phyloP scores from a whole-genome alignment of 345 rosid genomes.

The Heritiera littoralis region DNA sequence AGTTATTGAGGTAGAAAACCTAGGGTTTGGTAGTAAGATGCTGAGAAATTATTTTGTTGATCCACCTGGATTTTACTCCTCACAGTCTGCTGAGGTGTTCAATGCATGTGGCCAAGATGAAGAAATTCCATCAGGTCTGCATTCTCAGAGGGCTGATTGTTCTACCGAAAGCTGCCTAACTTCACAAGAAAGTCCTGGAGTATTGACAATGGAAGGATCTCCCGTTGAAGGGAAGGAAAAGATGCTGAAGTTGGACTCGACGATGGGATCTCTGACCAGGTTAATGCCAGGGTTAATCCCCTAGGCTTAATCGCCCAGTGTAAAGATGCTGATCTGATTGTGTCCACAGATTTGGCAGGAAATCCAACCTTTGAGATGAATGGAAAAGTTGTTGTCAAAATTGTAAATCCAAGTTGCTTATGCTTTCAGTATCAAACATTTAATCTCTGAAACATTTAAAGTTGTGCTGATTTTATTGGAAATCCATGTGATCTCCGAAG shows the following conservation, averaged over 20 bases:
- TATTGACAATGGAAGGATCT: conserved; percentile 47
- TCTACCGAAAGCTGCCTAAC: conserved; percentile 76
- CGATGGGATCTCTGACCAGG: conserved; percentile 46
- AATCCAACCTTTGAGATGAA: conserved; percentile 2
- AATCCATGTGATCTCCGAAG: not conserved
- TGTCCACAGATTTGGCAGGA: conserved; percentile 6
- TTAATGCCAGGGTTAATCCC: conserved; percentile 38
- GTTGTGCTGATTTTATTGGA: not conserved
- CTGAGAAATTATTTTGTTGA: conserved; percentile 38
- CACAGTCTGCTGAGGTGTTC: conserved; percentile 28
- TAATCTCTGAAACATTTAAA: not conserved
- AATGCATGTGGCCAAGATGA: conserved; percentile 36
- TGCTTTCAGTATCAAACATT: not conserved
- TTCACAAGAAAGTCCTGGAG: conserved; percentile 57
- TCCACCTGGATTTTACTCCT: conserved; percentile 43
- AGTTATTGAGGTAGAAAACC: conserved; percentile 30
- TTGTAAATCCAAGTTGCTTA: conserved; percentile 37
- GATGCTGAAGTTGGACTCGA: conserved; percentile 37
- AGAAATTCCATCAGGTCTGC: conserved; percentile 41
- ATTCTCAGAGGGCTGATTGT: conserved; percentile 56
- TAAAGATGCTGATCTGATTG: conserved; percentile 22
- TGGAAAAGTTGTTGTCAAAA: conserved; percentile 6
- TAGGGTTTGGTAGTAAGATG: conserved; percentile 34
- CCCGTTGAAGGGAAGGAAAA: conserved; percentile 47
- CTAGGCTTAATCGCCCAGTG: conserved; percentile 31